These are phyloP conservation scores for Mortierella sp. DNA, from an alignment of 371 early-diverging fungal genomes.

Conservation along the genomic window DNA sequence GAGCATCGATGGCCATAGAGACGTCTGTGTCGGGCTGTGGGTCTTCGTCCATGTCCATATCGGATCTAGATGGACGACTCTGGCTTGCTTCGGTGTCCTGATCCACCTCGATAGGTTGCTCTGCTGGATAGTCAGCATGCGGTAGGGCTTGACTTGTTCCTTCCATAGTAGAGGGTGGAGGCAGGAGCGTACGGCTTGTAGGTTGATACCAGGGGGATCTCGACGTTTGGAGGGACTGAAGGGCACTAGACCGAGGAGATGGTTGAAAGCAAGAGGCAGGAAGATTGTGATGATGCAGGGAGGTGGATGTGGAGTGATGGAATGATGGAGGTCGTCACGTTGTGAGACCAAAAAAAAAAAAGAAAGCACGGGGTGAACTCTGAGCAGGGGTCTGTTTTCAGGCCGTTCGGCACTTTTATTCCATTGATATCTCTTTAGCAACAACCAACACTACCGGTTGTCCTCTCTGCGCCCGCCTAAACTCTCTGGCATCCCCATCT, in stretches of 20 bases:
- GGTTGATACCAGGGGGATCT: conserved; percentile 35
- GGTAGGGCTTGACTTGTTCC: no score
- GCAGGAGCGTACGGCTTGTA: no score
- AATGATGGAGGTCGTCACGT: no score
- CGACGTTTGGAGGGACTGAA: not conserved
- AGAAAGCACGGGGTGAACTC: no score
- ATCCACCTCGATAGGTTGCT: not conserved
- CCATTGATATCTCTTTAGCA: no score
- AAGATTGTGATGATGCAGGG: not conserved
- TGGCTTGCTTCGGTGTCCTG: no score
- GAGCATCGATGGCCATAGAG: conserved; percentile 5
- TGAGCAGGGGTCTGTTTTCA: no score
- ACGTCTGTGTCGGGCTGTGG: conserved; percentile 1
- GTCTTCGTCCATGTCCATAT: conserved; percentile 27
- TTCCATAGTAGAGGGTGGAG: no score
- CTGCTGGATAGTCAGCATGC: no score
- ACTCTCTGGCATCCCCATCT: not conserved
- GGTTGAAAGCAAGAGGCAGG: not conserved
- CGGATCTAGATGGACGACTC: not conserved
- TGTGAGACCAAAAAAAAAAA: not conserved
- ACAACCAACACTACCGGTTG: no score
- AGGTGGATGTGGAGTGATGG: conserved; percentile 1
- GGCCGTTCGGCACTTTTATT: no score
- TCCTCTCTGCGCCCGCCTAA: no score
- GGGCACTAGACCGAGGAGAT: not conserved